Evolutionary conservation across 768 basidiomycete genomes (phyloP), one percentile per base, ranked within the genome.

Genomic region (Mycena indigotica): DNA sequence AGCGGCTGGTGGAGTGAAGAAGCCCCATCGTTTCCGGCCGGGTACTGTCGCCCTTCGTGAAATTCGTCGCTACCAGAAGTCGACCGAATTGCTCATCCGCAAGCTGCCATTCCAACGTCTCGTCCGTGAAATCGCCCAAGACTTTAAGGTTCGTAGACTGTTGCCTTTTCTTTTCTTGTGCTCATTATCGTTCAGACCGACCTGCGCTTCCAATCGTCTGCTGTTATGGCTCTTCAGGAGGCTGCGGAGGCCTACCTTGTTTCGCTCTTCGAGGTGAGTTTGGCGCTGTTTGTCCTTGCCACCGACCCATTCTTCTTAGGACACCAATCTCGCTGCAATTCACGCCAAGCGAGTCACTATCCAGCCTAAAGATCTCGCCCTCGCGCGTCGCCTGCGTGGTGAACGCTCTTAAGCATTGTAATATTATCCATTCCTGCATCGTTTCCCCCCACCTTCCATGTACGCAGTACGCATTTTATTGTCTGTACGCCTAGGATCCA

Each of bases 271-370:
- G 89, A 91, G 55, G 62, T 63, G 54, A 17, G 62, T 21, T 48
- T 48, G 4, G 19, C 26, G 1, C 29, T 4, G 13, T n/a, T n/a
- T 19, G 5, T 54, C 48, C 21, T 51, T 66, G 89, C 89, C 4
- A 53, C 50, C 55, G 50, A 53, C 49, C 15, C 28, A 29, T 28
- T 25, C 3, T 50, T 55, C 25, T 51, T 40, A 28, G 52, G 68
- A 68, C 63, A 87, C 86, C 39, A 89, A 91, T 64, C 73, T 91
- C n/a, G 92, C 89, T 58, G 89, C 92, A 2, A 84, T 94, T 55
- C 92, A 94, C 63, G 91, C 90, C 5, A 92, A 91, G 71, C 84
- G 92, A 46, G 91, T 93, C 12, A 94, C 92, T 12, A 87, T 93
- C 65, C 90, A 91, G 87, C 85, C 87, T 53, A 81, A 84, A 28